Evolutionary conservation across 306 rosid species (phyloP), one percentile per base, ranked within the genome.

Genomic region (Begonia loranthoides): DNA sequence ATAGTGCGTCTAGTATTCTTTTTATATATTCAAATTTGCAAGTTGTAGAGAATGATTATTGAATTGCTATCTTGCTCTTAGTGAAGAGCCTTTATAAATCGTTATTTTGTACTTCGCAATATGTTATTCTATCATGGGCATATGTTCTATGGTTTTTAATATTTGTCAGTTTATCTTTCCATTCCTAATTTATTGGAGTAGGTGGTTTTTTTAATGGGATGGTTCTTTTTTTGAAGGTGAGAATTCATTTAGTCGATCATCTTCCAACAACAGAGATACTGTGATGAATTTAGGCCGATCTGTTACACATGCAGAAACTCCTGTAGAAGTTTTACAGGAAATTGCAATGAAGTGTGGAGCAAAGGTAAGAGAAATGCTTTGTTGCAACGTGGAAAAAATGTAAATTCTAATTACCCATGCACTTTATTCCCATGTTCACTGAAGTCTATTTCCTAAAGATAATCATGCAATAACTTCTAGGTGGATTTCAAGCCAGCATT

Each of bases 331-430:
- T 50, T 70, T 90, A 50, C 94, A 76, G 57, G 95, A 86, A 55
- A 86, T 90, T 68, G 99, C 95, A 51, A 59, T 70, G 77, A 86
- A 86, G 68, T 90, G 94, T 76, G 93, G 94, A 75, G 68, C 95
- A 68, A 90, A 76, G 88, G 99, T 86, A 72, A 61, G 62, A 52
- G 46, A 44, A 51, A 48, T 61, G 44, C 9, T 52, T 41, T 48
- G 44, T 62, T 50, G 40, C 28, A 19, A 19, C 58, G 50, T 56
- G n/a, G 62, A 43, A 56, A 16, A 16, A 50, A 17, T 8, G 17
- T 15, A 9, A 45, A 19, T 9, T 15, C 7, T 50, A 1, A 9
- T 9, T 10, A 13, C 9, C 43, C 24, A 51, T 50, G 24, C 56
- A n/a, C 14, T 19, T 4, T 49, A 49, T 15, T 14, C 44, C 13